Base-by-base conservation (phyloP, 2,329 filamentous ascomycete species). In the Monosporascus sp. region DNA sequence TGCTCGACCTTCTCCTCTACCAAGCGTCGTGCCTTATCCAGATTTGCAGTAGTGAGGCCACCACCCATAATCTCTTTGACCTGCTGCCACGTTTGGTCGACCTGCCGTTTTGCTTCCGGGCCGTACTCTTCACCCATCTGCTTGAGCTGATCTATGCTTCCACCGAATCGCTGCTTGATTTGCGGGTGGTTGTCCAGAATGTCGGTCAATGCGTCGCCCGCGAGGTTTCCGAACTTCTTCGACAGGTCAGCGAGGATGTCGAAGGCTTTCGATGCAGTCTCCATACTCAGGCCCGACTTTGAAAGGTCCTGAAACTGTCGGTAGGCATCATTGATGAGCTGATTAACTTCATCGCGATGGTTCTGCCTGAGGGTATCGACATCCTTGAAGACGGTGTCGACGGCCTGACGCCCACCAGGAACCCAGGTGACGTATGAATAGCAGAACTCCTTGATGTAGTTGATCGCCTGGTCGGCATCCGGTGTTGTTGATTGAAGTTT, bases 31-130 rank as follows among this genome's bases (percentile, higher is more conserved):
- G 84, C 77, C 62, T 83, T 84, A 50, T 81, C 74, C 0, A 80
- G 60, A 45, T 74, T 81, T 17, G 70, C 67, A 0, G 75, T 73
- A 48, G 76, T 83, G 50, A 89, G 65, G 2, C 87, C 87, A 16
- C 77, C 77, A 46, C 82, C 79, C 52, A 88, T 66, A 48, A 90
- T 78, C 40, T 87, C 82, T 60, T 77, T 78, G 59, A 89, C 73
- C 67, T 91, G 79, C 27, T 78, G 67, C 81, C 86, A 90, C 1
- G 87, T 88, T 69, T 86, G 77, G 52, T 91, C 85, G 5, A 88
- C 80, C 68, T 89, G 80, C 76, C 90, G 85, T 79, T 90, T 89
- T 0, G 86, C 87, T 65, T 91, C 85, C 0, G 87, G 88, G 0
- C 88, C 88, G 62, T 87, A 87, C 55, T 83, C 75, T 16, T 90